A percentile compares a stretch with the other conserved stretches of the same genome.
Conservation (phyloP, 1,139 yeast genomes). For the Saccharomyces uvarum region DNA sequence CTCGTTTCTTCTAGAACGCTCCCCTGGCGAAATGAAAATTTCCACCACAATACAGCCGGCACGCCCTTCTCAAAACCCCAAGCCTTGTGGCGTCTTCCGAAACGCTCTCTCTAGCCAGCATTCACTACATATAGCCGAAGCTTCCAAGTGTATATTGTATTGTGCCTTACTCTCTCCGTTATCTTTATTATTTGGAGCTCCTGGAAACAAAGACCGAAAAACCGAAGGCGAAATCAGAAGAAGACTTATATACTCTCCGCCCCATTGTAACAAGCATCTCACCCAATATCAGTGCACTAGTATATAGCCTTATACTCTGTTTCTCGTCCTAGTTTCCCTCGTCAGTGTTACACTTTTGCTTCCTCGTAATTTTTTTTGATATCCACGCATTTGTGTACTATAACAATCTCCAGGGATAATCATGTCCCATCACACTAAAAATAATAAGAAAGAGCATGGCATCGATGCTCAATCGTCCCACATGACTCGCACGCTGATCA, state of each 20-base stretch:
- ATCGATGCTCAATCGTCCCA: not conserved
- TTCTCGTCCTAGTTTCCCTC: not conserved
- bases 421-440: not conserved
- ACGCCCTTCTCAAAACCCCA: not conserved
- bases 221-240: not conserved
- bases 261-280: not conserved
- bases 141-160: not conserved
- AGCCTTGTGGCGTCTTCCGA: not conserved
- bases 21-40: not conserved
- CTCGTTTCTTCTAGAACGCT: constrained; percentile 1
- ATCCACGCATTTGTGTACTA: not conserved
- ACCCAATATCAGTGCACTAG: not conserved
- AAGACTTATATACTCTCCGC: not conserved
- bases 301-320: not conserved
- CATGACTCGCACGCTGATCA: constrained; percentile 15
- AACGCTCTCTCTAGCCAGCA: not conserved
- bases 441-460: not conserved
- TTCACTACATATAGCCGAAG: not conserved
- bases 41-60: not conserved
- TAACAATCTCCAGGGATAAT: not conserved
- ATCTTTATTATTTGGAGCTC: not conserved
- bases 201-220: constrained; percentile 1
- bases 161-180: not conserved
- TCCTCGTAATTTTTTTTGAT: not conserved
- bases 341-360: not conserved